Conservation (phyloP, 306 rosid species). For the Parietaria judaica region DNA sequence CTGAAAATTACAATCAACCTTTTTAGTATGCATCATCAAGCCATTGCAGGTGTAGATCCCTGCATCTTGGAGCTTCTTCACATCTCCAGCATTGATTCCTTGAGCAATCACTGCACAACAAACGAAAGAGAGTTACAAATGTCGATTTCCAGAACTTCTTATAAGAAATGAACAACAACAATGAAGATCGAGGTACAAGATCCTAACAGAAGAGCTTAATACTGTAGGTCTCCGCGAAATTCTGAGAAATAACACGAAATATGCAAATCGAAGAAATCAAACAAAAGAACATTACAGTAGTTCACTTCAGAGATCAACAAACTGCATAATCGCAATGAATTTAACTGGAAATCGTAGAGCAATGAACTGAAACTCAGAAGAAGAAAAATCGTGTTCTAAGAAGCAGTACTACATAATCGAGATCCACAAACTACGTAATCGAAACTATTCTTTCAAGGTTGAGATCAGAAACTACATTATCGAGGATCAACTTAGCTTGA, state of each 20-base stretch:
- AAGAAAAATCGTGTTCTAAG: no score
- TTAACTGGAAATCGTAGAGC: no score
- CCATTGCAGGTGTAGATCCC: conserved; percentile 97
- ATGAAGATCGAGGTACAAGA: not conserved
- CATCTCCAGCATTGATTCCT: conserved; percentile 96
- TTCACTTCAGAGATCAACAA: not conserved
- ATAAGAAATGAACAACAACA: not conserved
- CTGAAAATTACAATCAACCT: conserved; percentile 36
- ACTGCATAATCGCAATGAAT: not conserved
- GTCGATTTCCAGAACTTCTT: not conserved
- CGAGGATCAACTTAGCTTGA: no score
- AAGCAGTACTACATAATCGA: not conserved
- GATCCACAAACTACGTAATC: not conserved
- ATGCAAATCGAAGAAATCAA: no score
- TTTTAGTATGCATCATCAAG: conserved; percentile 96
- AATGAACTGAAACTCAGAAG: no score
- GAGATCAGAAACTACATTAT: not conserved
- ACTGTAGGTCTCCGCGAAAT: no score
- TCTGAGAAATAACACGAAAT: no score
- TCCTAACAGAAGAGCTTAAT: no score
- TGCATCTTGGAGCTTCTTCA: conserved; percentile 97
- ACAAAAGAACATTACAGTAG: no score
- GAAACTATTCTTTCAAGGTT: not conserved
- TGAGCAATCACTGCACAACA: conserved; percentile 68
- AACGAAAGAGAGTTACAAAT: no score